Conservation (phyloP, 1,139 yeast species). For the Arxiozyma bovina region DNA sequence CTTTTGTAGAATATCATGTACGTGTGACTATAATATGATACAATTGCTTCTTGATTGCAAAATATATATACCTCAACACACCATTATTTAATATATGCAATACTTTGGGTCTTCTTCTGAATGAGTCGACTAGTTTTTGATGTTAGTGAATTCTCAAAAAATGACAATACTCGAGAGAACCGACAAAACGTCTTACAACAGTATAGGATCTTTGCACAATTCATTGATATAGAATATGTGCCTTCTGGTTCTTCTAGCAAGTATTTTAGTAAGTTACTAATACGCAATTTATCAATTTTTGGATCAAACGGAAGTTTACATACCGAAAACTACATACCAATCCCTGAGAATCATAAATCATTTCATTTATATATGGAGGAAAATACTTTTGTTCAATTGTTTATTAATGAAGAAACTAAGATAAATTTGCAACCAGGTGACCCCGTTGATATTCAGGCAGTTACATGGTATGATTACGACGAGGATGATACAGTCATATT, state of each 20-base stretch:
- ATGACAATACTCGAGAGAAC: not conserved
- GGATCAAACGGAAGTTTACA: not conserved
- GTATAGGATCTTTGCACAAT: conserved; percentile 13
- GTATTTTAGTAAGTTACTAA: not conserved
- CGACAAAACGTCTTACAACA: conserved; percentile 2
- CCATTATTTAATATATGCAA: too few relatives aligned
- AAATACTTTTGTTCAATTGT: conserved; percentile 1
- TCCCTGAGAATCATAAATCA: not conserved
- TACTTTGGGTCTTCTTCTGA: too few relatives aligned
- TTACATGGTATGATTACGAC: conserved; percentile 6
- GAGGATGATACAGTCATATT: conserved; percentile 8
- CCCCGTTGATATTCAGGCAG: conserved; percentile 11
- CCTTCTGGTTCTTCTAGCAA: not conserved
- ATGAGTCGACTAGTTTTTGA: conserved; percentile 12
- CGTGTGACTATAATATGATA: too few relatives aligned
- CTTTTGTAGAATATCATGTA: not conserved
- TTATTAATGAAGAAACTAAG: conserved; percentile 1
- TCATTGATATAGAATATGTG: conserved; percentile 5
- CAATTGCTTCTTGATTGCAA: too few relatives aligned
- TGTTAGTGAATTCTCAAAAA: conserved; percentile 5
- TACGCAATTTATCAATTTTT: conserved; percentile 7
- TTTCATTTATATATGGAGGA: conserved; percentile 4
- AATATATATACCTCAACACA: not conserved
- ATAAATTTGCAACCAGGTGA: conserved; percentile 9
- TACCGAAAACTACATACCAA: not conserved